phyloP scores from a whole-genome alignment of 805 yeast genomes.

The Ogataea siamensis region DNA sequence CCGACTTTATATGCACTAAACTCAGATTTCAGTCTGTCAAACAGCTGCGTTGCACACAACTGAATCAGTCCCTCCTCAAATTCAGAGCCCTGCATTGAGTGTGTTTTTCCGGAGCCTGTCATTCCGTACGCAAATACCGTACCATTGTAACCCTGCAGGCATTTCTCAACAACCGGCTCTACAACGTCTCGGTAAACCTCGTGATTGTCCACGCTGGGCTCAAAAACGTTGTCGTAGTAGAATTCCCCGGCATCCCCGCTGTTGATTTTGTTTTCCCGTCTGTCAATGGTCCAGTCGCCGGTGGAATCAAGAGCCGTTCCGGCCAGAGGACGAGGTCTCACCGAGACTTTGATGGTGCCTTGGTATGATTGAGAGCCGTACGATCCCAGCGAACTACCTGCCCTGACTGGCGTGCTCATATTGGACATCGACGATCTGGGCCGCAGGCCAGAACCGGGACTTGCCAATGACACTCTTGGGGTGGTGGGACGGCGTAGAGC shows the following conservation, averaged over 20 bases:
- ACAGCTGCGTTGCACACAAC: constrained; percentile 60
- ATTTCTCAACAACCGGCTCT: constrained; percentile 49
- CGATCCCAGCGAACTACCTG: constrained; percentile 23
- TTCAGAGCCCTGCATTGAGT: constrained; percentile 74
- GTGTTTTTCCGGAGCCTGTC: constrained; percentile 93
- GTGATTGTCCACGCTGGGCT: constrained; percentile 49
- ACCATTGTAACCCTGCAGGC: constrained; percentile 75
- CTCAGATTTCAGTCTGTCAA: constrained; percentile 40
- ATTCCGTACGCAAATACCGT: constrained; percentile 93
- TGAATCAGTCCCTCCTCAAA: constrained; percentile 70
- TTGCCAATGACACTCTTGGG: constrained; percentile 13
- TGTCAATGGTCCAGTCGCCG: constrained; percentile 46
- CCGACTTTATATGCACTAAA: constrained; percentile 42
- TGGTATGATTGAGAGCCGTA: constrained; percentile 39
- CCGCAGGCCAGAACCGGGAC: constrained; percentile 15
- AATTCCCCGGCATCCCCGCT: constrained; percentile 61
- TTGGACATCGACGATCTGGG: constrained; percentile 24
- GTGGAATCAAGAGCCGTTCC: constrained; percentile 10
- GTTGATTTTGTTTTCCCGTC: constrained; percentile 38
- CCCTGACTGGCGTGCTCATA: constrained; percentile 22
- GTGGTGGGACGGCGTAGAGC: constrained; percentile 20
- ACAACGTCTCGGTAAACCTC: constrained; percentile 62
- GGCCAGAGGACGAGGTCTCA: constrained; percentile 68
- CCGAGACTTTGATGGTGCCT: constrained; percentile 73
- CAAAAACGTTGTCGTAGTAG: constrained; percentile 76